A percentile compares a stretch with the other conserved stretches of the same genome.
These are phyloP conservation scores for Polygonum aviculare DNA, from an alignment of 148 eudicot species.

Conservation along the genomic window DNA sequence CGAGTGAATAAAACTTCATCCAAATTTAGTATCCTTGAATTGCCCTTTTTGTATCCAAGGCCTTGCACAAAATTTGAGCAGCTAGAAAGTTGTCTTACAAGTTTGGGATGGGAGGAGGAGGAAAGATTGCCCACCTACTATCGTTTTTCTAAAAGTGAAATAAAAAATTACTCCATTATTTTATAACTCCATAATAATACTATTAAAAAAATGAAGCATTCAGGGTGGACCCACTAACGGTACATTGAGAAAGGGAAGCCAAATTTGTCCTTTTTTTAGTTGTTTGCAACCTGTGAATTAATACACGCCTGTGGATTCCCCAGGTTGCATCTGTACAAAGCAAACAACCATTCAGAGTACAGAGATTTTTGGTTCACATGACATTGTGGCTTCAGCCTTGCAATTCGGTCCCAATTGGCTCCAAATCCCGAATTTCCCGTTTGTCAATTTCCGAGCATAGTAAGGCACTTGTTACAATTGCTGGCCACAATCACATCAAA, in stretches of 20 bases:
- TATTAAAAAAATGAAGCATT: background rate
- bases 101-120: no score
- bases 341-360: background rate
- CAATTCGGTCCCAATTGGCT: background rate
- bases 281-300: background rate
- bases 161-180: no score
- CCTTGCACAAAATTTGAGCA: background rate
- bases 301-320: background rate
- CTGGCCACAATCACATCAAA: background rate
- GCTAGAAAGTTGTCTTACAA: background rate
- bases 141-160: no score
- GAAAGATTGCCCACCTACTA: background rate
- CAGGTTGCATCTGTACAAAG: slow-evolving; percentile 2
- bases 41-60: no score
- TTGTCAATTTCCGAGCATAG: background rate
- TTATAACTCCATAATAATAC: background rate
- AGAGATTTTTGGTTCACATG: background rate
- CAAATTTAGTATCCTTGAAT: no score
- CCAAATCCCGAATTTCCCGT: background rate
- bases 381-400: background rate
- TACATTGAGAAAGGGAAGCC: background rate
- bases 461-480: background rate
- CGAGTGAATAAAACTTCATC: no score
- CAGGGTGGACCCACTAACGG: background rate
- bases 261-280: background rate